Percentiles rank a stretch among this genome's conserved stretches.
Evolutionary conservation across 331 rosid genomes (phyloP).

Genomic region (Malus hybrid): DNA sequence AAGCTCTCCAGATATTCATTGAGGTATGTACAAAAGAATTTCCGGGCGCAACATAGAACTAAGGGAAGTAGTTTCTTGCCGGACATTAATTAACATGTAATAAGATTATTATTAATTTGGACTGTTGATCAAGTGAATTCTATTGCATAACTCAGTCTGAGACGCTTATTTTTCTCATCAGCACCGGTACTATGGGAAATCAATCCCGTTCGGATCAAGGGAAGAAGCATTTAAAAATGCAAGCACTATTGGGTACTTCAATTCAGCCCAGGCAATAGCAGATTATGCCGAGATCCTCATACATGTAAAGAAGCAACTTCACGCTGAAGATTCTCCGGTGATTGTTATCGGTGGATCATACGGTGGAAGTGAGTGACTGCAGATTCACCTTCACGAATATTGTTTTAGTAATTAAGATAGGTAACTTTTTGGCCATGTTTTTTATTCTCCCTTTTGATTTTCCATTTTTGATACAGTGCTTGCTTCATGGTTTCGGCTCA

Average conservation of each 20-base stretch:
- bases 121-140: too few relatives aligned
- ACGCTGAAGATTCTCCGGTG: constrained; percentile 34
- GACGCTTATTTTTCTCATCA: too few relatives aligned
- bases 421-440: background rate
- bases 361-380: constrained; percentile 56
- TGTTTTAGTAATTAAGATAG: too few relatives aligned
- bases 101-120: too few relatives aligned
- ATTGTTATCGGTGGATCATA: constrained; percentile 14
- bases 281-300: constrained; percentile 53
- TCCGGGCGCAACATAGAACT: too few relatives aligned
- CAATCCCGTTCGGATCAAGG: background rate
- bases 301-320: constrained; percentile 32
- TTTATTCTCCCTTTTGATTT: background rate
- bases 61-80: too few relatives aligned
- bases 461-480: constrained; percentile 32
- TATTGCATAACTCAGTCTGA: too few relatives aligned
- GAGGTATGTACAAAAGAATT: constrained; percentile 33
- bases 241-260: constrained; percentile 39
- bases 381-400: background rate
- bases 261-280: constrained; percentile 62
- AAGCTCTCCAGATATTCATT: constrained; percentile 49
- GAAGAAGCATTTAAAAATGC: too few relatives aligned
- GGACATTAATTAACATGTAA: too few relatives aligned
- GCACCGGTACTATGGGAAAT: too few relatives aligned
- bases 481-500: constrained; percentile 64